Percentiles rank a stretch among this genome's conserved stretches.
Evolutionary conservation across 208 protist species (phyloP).

Genomic region (Trypanosoma platydactyli): DNA sequence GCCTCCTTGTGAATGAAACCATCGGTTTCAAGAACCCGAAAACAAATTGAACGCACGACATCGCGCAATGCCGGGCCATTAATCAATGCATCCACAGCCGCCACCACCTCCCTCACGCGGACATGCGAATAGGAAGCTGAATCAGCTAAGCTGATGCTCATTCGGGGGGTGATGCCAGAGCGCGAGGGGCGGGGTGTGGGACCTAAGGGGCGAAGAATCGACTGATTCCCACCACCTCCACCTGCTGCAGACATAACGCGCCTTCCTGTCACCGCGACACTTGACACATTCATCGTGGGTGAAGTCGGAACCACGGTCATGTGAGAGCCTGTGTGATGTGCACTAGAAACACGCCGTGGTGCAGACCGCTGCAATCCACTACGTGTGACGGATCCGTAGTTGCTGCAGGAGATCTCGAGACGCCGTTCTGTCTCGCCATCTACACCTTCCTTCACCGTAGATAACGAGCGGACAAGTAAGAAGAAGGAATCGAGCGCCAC

Average conservation of each 20-base stretch:
- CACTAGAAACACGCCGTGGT: background rate
- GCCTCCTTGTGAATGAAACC: constrained; percentile 79
- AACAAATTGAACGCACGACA: constrained; percentile 72
- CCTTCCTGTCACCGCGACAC: no score
- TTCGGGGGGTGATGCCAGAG: background rate
- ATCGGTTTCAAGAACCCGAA: constrained; percentile 53
- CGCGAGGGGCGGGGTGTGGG: background rate
- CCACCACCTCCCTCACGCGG: constrained; percentile 50
- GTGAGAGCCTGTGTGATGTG: no score
- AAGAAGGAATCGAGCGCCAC: constrained; percentile 34
- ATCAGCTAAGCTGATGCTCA: background rate
- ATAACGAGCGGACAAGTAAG: constrained; percentile 24
- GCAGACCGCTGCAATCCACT: background rate
- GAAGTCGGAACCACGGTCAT: no score
- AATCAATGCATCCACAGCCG: constrained; percentile 59
- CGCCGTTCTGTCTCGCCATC: constrained; percentile 8
- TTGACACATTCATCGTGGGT: no score
- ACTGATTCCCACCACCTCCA: no score
- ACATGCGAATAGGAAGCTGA: constrained; percentile 25
- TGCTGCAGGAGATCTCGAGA: constrained; percentile 10
- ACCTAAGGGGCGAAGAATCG: background rate
- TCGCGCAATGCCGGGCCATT: constrained; percentile 51
- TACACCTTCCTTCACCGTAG: constrained; percentile 27
- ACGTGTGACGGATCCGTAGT: background rate
- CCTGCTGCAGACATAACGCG: no score